Evolutionary conservation across 306 rosid genomes (phyloP).

Genomic region (Neltuma alba): DNA sequence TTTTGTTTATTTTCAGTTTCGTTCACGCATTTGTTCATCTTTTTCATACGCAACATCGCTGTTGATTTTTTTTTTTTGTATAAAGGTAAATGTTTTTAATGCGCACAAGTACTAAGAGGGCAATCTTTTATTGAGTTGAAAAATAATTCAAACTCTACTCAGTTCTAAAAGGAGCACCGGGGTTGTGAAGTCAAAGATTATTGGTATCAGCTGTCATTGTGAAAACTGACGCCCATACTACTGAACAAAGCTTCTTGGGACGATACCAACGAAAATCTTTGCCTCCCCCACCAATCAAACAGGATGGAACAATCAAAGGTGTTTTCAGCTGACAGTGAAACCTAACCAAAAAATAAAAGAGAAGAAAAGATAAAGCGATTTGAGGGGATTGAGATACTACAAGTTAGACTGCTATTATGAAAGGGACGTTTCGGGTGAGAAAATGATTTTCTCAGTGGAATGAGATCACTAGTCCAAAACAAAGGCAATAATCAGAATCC

Average conservation of each 20-base stretch:
- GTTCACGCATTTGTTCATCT: neutral
- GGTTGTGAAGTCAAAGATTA: neutral
- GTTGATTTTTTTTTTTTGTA: neutral
- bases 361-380: neutral
- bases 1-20: neutral
- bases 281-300: slow-evolving; percentile 29
- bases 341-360: neutral
- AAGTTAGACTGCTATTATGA: slow-evolving; percentile 38
- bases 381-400: slow-evolving; percentile 33
- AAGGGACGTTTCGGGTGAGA: slow-evolving; percentile 30
- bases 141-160: neutral
- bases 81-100: neutral
- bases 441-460: slow-evolving; percentile 22
- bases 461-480: slow-evolving; percentile 22
- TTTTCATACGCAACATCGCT: neutral
- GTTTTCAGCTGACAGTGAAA: slow-evolving; percentile 29
- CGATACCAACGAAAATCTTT: neutral
- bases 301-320: slow-evolving; percentile 26
- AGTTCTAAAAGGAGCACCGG: neutral
- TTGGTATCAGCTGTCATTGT: neutral
- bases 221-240: neutral
- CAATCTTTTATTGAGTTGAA: neutral
- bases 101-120: neutral
- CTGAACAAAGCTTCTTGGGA: neutral
- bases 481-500: slow-evolving; percentile 15